A percentile compares a stretch with the other conserved stretches of the same genome.
Evolutionary conservation across 2,329 filamentous ascomycete genomes (phyloP).

Genomic region (Diaporthe citri): DNA sequence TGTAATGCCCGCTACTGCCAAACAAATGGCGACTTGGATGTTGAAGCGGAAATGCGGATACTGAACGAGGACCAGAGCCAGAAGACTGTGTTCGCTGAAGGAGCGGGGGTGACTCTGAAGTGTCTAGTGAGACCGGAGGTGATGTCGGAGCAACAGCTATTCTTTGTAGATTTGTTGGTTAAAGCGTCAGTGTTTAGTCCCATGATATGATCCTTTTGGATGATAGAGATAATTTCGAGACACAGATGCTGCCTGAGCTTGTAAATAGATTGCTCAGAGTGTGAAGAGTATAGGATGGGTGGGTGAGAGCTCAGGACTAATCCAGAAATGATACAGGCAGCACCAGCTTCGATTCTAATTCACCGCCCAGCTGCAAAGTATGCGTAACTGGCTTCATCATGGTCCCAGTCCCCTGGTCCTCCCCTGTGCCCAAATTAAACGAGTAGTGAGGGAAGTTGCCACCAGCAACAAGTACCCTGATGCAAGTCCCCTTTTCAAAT

Average conservation of each 20-base stretch:
- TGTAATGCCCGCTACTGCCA: conserved; percentile 12
- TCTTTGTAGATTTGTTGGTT: conserved; percentile 1
- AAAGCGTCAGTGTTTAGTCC: neutral
- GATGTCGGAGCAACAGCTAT: conserved; percentile 13
- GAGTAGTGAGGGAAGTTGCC: conserved; percentile 42
- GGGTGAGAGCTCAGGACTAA: neutral
- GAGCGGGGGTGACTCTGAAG: neutral
- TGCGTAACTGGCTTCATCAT: conserved; percentile 38
- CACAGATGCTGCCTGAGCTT: neutral
- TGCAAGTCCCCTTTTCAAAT: conserved; percentile 42
- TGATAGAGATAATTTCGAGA: neutral
- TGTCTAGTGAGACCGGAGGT: neutral
- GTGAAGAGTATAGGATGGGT: neutral
- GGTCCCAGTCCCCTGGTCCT: conserved; percentile 41
- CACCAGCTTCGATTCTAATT: conserved; percentile 21
- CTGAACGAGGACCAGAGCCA: conserved; percentile 12
- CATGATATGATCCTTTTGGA: neutral
- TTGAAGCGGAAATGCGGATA: neutral
- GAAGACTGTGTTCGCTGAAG: conserved; percentile 10
- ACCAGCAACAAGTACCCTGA: conserved; percentile 45
- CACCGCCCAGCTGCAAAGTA: conserved; percentile 29
- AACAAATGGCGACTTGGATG: neutral
- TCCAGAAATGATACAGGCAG: conserved; percentile 24
- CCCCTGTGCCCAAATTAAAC: conserved; percentile 42
- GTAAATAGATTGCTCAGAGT: neutral